Evolutionary conservation across 768 basidiomycete genomes (phyloP), one percentile per base, ranked within the genome.

Genomic region (Boletus rufocinnamomeus): DNA sequence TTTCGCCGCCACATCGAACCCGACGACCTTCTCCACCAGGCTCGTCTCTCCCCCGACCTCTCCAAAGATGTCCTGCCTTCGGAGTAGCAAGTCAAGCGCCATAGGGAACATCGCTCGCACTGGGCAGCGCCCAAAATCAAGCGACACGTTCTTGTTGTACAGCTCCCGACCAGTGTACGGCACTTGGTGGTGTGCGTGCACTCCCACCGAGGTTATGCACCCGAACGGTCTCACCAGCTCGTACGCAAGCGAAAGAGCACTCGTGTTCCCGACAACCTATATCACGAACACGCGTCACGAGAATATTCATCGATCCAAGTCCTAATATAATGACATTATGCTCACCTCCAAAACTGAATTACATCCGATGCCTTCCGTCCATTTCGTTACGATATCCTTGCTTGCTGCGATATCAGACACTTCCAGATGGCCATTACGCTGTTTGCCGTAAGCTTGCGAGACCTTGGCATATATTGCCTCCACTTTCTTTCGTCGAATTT

Each of bases 61-160:
- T n/a, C 87, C 88, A 60, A 93, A 87, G 1, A 91, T 77, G 63
- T 90, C 88, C 66, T 87, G 87, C 34, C 86, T 76, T 65, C 85
- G 84, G 46, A 87, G 76, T 32, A 93, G 73, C 30, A 93, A 70
- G 63, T 85, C 85, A 41, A 89, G 79, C 2, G 89, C 91, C 56
- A 82, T 71, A 11, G 87, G 86, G 64, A 92, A 85, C 82, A 91
- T 84, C 1, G 89, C 84, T 16, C 87, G 83, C 6, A 89, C 89
- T 17, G 89, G 91, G 63, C 90, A 92, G 10, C 90, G 83, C 10
- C 91, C 91, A 68, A 92, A 93, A 65, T 90, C 86, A 27, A 91
- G 76, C 1, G 87, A 88, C 8, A 91, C 80, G 69, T 92, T 93
- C 74, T 90, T 89, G 77, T 86, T 77, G 72, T 92, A 93, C 56